These are phyloP conservation scores for Pleoardoris graminearum DNA, from an alignment of 2,329 filamentous ascomycete genomes.

Conservation along the genomic window DNA sequence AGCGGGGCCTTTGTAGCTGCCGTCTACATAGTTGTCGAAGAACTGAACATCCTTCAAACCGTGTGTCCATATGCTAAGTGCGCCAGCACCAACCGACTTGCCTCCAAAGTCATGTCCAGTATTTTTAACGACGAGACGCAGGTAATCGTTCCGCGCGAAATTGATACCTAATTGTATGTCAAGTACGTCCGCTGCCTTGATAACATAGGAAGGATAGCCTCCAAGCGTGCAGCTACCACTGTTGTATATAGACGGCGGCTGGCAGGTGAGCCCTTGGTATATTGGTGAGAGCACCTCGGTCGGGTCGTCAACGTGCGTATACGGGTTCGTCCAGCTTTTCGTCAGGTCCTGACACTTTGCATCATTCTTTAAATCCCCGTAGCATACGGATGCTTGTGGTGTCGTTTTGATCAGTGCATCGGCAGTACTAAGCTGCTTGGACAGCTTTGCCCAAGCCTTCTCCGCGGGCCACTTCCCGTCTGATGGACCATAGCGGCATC, in stretches of 20 bases:
- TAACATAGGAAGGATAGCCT: slow-evolving; percentile 31
- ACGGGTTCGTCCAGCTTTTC: slow-evolving; percentile 23
- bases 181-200: slow-evolving; percentile 28
- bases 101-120: slow-evolving; percentile 38
- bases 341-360: slow-evolving; percentile 26
- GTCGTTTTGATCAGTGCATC: slow-evolving; percentile 23
- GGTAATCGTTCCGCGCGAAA: slow-evolving; percentile 29
- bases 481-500: slow-evolving; percentile 24
- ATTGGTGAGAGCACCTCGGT: slow-evolving; percentile 31
- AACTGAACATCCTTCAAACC: slow-evolving; percentile 33
- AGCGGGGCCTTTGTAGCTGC: slow-evolving; percentile 33
- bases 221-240: slow-evolving; percentile 30
- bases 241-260: slow-evolving; percentile 25
- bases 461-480: slow-evolving; percentile 32
- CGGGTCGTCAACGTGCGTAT: slow-evolving; percentile 30
- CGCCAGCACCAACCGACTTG: slow-evolving; percentile 27
- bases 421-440: slow-evolving; percentile 26
- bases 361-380: slow-evolving; percentile 23
- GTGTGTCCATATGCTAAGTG: slow-evolving; percentile 38
- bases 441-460: slow-evolving; percentile 26
- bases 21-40: slow-evolving; percentile 26
- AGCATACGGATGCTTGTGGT: slow-evolving; percentile 30
- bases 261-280: slow-evolving; percentile 34
- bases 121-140: slow-evolving; percentile 37
- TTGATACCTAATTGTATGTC: slow-evolving; percentile 35